Evolutionary conservation across 805 yeast species (phyloP).

Genomic region (Starmerella sirachaensis): DNA sequence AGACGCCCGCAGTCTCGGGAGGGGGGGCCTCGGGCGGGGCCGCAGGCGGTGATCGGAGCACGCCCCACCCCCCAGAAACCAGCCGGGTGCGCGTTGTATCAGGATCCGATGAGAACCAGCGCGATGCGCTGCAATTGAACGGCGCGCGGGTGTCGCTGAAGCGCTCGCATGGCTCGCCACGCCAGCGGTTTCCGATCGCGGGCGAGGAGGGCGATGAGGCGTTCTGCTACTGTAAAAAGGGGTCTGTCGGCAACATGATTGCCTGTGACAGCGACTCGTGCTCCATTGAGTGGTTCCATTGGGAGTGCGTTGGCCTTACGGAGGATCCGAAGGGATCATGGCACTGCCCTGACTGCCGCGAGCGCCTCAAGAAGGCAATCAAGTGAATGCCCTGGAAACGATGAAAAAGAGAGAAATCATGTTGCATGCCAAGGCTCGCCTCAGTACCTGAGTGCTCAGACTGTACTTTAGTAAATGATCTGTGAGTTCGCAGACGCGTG

Average conservation of each 20-base stretch:
- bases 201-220: slow-evolving; percentile 46
- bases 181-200: slow-evolving; percentile 14
- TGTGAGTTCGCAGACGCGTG: no score
- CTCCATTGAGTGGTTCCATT: slow-evolving; percentile 90
- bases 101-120: not conserved
- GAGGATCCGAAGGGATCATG: slow-evolving; percentile 87
- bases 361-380: slow-evolving; percentile 20
- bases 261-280: slow-evolving; percentile 91
- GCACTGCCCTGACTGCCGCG: slow-evolving; percentile 80
- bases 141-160: slow-evolving; percentile 17
- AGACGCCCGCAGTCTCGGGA: slow-evolving; percentile 1
- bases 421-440: no score
- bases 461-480: no score
- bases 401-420: no score
- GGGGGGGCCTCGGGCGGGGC: not conserved
- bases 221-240: slow-evolving; percentile 89
- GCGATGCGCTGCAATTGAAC: slow-evolving; percentile 11
- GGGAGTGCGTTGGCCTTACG: slow-evolving; percentile 81
- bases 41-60: not conserved
- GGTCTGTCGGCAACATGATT: slow-evolving; percentile 91
- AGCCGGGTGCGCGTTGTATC: not conserved
- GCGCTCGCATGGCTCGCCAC: slow-evolving; percentile 10
- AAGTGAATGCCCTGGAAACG: no score
- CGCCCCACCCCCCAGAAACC: not conserved
- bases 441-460: no score